phyloP scores from a whole-genome alignment of 768 basidiomycete genomes.

The Mycena epipterygia region DNA sequence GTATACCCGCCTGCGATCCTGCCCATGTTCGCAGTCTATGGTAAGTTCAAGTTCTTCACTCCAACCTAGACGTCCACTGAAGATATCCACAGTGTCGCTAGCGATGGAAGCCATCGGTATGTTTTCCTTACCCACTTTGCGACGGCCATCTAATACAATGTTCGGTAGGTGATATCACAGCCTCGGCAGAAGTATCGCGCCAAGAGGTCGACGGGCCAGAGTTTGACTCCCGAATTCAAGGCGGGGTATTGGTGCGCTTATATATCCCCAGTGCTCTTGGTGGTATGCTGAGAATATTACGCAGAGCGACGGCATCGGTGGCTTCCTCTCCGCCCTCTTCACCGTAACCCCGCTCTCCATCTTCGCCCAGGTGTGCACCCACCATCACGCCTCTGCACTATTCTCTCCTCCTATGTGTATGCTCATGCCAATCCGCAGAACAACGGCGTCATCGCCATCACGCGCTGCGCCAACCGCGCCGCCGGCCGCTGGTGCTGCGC shows the following conservation, averaged over 20 bases:
- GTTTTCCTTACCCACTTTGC: not conserved
- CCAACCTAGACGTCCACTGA: not conserved
- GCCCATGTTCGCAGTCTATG: constrained; percentile 66
- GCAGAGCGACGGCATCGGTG: constrained; percentile 84
- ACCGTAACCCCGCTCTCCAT: constrained; percentile 59
- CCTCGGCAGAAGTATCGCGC: constrained; percentile 73
- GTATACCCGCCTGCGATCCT: constrained; percentile 45
- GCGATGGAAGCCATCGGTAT: constrained; percentile 28
- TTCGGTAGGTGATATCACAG: constrained; percentile 23
- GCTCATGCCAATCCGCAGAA: constrained; percentile 63
- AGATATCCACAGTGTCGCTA: constrained; percentile 10
- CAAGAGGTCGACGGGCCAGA: constrained; percentile 76
- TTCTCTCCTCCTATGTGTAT: constrained; percentile 43
- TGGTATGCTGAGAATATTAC: not conserved
- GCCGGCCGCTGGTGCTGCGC: constrained; percentile 86
- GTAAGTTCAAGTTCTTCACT: constrained; percentile 41
- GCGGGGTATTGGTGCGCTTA: constrained; percentile 76
- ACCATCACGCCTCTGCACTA: too few species aligned
- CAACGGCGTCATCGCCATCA: constrained; percentile 87
- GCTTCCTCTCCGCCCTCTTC: constrained; percentile 84
- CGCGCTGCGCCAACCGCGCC: constrained; percentile 84
- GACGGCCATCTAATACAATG: too few species aligned
- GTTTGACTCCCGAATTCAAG: constrained; percentile 88
- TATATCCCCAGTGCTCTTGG: too few species aligned
- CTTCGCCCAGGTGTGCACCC: not conserved